These are phyloP conservation scores for Xerocomus brunneocitrinus DNA, from an alignment of 768 basidiomycete genomes.

Conservation along the genomic window DNA sequence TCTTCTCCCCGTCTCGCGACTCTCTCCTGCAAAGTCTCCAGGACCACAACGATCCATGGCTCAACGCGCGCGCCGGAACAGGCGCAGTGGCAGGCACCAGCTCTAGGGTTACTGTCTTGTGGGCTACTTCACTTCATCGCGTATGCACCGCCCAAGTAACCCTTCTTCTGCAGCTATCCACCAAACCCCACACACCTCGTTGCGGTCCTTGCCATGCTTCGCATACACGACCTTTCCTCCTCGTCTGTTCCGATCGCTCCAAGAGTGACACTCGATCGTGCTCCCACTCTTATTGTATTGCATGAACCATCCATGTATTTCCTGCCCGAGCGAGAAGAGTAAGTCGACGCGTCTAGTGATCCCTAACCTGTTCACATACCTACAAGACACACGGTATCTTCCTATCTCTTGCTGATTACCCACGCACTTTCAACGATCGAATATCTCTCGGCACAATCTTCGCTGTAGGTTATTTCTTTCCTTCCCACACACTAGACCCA, in stretches of 20 bases:
- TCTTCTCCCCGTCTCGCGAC: slow-evolving; percentile 53
- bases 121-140: slow-evolving; percentile 22
- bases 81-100: slow-evolving; percentile 37
- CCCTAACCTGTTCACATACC: background rate
- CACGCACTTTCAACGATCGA: slow-evolving; percentile 42
- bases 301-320: slow-evolving; percentile 61
- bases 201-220: slow-evolving; percentile 48
- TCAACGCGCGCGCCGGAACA: slow-evolving; percentile 31
- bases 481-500: slow-evolving; percentile 1
- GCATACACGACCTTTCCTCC: slow-evolving; percentile 24
- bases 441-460: slow-evolving; percentile 29
- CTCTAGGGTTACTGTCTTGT: slow-evolving; percentile 54
- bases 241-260: slow-evolving; percentile 20
- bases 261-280: slow-evolving; percentile 33
- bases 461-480: slow-evolving; percentile 16
- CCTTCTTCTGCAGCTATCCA: slow-evolving; percentile 49
- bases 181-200: slow-evolving; percentile 54
- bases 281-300: slow-evolving; percentile 54
- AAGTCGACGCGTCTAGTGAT: slow-evolving; percentile 5
- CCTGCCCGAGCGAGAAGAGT: slow-evolving; percentile 22
- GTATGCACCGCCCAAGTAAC: slow-evolving; percentile 6
- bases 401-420: slow-evolving; percentile 48
- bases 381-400: slow-evolving; percentile 38
- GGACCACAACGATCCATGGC: slow-evolving; percentile 48
- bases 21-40: slow-evolving; percentile 39